These are phyloP conservation scores for Chlorokybus atmophyticus DNA, from an alignment of 139 green algal genomes.

Conservation along the genomic window DNA sequence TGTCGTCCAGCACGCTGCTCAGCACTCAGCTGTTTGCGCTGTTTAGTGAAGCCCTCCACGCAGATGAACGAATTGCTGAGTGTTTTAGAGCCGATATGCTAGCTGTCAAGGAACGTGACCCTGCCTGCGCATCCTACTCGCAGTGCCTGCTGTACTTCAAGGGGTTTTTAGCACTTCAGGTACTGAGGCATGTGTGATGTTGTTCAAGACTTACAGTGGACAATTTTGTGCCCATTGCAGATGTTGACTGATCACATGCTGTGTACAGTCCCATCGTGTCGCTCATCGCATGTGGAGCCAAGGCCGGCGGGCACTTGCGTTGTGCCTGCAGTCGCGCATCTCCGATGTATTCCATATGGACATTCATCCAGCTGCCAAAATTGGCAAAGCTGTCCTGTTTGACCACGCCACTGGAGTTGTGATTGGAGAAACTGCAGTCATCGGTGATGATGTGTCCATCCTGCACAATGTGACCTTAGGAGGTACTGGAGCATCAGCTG, in stretches of 20 bases:
- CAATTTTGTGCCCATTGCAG: too few relatives aligned
- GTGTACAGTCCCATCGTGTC: conserved; percentile 12
- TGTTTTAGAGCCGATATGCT: too few relatives aligned
- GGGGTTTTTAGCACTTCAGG: too few relatives aligned
- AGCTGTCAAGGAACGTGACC: conserved; percentile 36
- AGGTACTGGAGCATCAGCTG: conserved; percentile 17
- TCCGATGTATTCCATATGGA: conserved; percentile 28
- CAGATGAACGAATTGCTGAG: too few relatives aligned
- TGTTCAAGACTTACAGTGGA: too few relatives aligned
- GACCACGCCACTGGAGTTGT: conserved; percentile 49
- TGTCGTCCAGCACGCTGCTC: conserved; percentile 71
- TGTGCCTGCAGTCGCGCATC: conserved; percentile 22
- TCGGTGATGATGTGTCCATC: conserved; percentile 39
- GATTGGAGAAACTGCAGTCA: conserved; percentile 37
- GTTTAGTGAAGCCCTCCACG: too few relatives aligned
- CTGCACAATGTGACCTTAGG: conserved; percentile 41
- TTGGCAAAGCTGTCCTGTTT: conserved; percentile 26
- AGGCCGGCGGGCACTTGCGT: conserved; percentile 5
- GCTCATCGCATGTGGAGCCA: conserved; percentile 11
- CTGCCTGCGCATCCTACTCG: conserved; percentile 32
- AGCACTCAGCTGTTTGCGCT: too few relatives aligned
- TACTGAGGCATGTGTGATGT: too few relatives aligned
- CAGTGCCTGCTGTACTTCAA: conserved; percentile 42
- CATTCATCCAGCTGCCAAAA: conserved; percentile 28
- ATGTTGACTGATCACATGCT: too few relatives aligned